Evolutionary conservation across 2,329 filamentous ascomycete species (phyloP).

Genomic region (Nannizzia gypsea): DNA sequence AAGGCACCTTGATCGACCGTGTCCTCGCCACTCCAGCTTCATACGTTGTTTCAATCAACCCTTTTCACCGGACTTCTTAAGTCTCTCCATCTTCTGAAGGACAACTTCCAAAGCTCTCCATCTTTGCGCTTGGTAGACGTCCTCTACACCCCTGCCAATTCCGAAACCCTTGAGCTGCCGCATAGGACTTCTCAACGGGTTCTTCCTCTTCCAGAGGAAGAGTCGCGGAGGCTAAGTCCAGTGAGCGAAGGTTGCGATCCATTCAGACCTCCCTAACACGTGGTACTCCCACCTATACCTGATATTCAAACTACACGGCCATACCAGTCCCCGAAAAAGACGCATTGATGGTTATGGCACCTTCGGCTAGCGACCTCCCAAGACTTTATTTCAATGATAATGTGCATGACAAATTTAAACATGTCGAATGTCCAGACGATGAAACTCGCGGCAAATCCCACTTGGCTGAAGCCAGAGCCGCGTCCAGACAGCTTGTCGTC

Average conservation of each 20-base stretch:
- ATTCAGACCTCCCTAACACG: slow-evolving; percentile 88
- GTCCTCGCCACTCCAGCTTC: slow-evolving; percentile 18
- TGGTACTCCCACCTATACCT: neutral
- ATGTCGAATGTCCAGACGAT: slow-evolving; percentile 30
- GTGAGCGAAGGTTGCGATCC: slow-evolving; percentile 79
- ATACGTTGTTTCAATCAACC: slow-evolving; percentile 6
- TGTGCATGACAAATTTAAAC: slow-evolving; percentile 21
- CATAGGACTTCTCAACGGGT: slow-evolving; percentile 96
- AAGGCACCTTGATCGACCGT: slow-evolving; percentile 32
- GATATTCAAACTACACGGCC: neutral
- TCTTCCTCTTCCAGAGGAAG: slow-evolving; percentile 99
- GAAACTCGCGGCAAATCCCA: slow-evolving; percentile 37
- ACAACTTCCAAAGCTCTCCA: slow-evolving; percentile 2
- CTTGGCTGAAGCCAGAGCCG: slow-evolving; percentile 31
- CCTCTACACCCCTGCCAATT: slow-evolving; percentile 38
- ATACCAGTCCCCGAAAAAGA: neutral
- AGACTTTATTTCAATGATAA: slow-evolving; percentile 30
- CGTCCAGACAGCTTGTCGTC: slow-evolving; percentile 71
- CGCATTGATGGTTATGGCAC: slow-evolving; percentile 53
- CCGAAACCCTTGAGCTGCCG: slow-evolving; percentile 79
- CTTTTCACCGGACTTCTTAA: slow-evolving; percentile 2
- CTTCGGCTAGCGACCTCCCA: slow-evolving; percentile 50
- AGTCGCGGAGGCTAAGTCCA: slow-evolving; percentile 97
- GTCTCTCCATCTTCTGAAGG: slow-evolving; percentile 11
- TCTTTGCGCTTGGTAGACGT: slow-evolving; percentile 25